Evolutionary conservation across 192 early-diverging fungal genomes (phyloP).

Genomic region (Neocallimastix lanati): DNA sequence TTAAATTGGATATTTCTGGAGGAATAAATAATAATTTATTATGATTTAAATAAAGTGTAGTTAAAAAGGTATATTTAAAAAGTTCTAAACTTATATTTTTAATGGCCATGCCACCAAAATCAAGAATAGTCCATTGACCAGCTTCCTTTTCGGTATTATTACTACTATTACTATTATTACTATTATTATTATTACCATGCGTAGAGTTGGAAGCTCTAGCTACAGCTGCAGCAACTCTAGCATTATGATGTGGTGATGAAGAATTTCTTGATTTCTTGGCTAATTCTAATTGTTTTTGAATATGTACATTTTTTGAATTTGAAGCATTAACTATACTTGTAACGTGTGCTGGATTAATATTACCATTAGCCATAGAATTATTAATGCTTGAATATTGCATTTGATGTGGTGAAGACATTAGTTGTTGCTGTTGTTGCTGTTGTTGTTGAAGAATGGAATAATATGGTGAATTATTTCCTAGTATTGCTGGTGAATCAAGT

Average conservation of each 20-base stretch:
- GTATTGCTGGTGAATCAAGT: neutral
- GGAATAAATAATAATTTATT: conserved; percentile 72
- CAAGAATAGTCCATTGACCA: conserved; percentile 67
- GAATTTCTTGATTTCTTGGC: conserved; percentile 54
- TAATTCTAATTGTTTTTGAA: conserved; percentile 54
- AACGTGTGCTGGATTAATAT: neutral
- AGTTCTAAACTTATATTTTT: conserved; percentile 55
- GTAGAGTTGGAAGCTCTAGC: conserved; percentile 40
- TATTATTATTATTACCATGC: conserved; percentile 16
- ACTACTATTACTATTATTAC: conserved; percentile 5
- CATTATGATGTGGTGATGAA: conserved; percentile 72
- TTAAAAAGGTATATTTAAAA: conserved; percentile 73
- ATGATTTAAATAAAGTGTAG: conserved; percentile 85
- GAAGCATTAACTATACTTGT: neutral
- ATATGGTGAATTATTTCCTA: neutral
- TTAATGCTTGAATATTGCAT: neutral
- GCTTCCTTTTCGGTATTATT: neutral
- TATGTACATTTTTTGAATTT: conserved; percentile 16
- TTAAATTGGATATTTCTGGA: conserved; percentile 44
- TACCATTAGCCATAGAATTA: neutral
- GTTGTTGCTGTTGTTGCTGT: neutral
- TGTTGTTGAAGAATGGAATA: neutral
- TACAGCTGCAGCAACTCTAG: conserved; percentile 67
- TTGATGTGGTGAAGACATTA: neutral
- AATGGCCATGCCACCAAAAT: conserved; percentile 89